phyloP scores from a whole-genome alignment of 345 rosid species.

The Rhodamnia rubescens region DNA sequence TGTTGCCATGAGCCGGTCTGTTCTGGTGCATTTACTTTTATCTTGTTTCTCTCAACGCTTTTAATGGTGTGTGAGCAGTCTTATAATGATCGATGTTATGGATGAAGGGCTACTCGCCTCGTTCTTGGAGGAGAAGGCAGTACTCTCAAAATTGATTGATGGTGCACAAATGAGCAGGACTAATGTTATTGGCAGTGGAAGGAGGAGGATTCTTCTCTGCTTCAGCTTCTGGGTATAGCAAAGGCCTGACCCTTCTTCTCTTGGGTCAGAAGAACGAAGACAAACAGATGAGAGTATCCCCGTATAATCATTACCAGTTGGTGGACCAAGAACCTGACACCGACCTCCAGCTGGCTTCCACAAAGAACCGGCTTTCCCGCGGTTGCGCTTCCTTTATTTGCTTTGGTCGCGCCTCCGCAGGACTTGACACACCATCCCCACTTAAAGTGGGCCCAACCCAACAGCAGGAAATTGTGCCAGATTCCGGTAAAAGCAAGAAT shows the following conservation, averaged over 20 bases:
- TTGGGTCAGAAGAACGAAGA: conserved; percentile 75
- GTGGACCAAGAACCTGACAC: conserved; percentile 70
- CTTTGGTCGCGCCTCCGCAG: conserved; percentile 86
- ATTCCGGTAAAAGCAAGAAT: conserved; percentile 31
- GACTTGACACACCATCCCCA: conserved; percentile 56
- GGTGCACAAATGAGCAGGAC: conserved; percentile 61
- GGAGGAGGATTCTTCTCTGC: conserved; percentile 99
- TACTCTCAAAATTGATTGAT: conserved; percentile 12
- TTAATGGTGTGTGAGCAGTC: not conserved
- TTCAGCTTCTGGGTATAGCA: conserved; percentile 93
- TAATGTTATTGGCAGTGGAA: conserved; percentile 95
- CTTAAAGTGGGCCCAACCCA: conserved; percentile 74
- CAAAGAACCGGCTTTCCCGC: conserved; percentile 66
- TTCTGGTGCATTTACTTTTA: not conserved
- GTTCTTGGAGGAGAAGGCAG: conserved; percentile 7
- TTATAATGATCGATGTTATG: not conserved
- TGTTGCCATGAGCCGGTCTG: not conserved
- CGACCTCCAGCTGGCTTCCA: conserved; percentile 91
- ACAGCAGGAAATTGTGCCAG: conserved; percentile 43
- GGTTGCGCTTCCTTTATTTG: conserved; percentile 83
- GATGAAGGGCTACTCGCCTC: not conserved
- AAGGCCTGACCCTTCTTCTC: conserved; percentile 80
- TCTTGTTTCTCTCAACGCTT: not conserved
- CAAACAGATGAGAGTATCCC: conserved; percentile 88
- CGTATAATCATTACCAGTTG: conserved; percentile 96